Evolutionary conservation across 768 basidiomycete species (phyloP), one percentile per base, ranked within the genome.

Genomic region (Xerocomus spinulosus): DNA sequence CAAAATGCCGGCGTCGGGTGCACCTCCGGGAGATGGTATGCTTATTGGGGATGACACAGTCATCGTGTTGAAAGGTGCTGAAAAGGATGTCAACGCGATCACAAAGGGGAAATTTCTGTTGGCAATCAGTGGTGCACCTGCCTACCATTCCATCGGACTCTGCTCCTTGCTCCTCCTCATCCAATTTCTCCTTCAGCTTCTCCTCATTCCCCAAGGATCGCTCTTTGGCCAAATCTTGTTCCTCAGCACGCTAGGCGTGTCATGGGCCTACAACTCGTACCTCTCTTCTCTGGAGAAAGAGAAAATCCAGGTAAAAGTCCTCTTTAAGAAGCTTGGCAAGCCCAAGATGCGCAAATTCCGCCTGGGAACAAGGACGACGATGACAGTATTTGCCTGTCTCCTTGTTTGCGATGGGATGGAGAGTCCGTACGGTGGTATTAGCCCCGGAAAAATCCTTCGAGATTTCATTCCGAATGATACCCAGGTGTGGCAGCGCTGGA

Each of bases 171-270:
- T 68, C 4, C 62, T 70, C 26, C 53, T 64, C 17, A 18, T 55
- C 33, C 70, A 71, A 23, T 68, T 68, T 56, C 7, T 70, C 20
- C 42, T 59, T 20, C 69, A 71, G 49, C 55, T 70, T 3, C 55
- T 70, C 37, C 57, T 70, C 29, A 67, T 68, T 20, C 69, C 69
- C 3, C 68, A 71, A 42, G 62, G 54, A 10, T 26, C 47, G 10
- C 59, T 70, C 32, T 68, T 70, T 6, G 69, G 70, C 10, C 69
- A 71, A 41, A 46, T 67, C 35, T 49, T 70, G 64, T 71, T 70
- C 48, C 46, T 70, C 24, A 36, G 46, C 1, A 54, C 68, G 1
- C 57, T 71, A 14, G 61, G 51, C 3, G 59, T 61, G 2, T 71
- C 69, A 1, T 71, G 70, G 69, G 45, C 15, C 1, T 69, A 71